These are phyloP conservation scores for Biscutella auriculata DNA, from an alignment of 441 rosid species.

Conservation along the genomic window DNA sequence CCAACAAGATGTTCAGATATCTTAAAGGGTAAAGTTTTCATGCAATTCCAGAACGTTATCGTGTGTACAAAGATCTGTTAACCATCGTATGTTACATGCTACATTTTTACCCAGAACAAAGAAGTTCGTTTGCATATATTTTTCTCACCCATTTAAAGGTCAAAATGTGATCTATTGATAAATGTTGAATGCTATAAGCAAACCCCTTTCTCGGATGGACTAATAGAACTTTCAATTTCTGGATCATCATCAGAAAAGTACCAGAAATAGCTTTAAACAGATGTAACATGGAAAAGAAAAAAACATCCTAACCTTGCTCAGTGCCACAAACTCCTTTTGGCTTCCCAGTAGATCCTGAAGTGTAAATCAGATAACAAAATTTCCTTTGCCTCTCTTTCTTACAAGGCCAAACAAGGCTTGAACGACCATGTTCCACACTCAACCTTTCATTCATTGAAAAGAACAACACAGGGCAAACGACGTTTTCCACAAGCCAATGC, in stretches of 20 bases:
- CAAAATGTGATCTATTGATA: neutral
- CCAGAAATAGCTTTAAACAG: neutral
- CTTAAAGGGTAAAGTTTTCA: neutral
- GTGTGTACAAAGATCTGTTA: neutral
- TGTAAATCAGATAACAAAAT: conserved; percentile 77
- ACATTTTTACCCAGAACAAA: neutral
- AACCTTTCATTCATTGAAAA: conserved; percentile 40
- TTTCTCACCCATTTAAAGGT: neutral
- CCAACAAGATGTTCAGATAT: neutral
- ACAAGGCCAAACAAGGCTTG: conserved; percentile 45
- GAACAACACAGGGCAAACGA: conserved; percentile 30
- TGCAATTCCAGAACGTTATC: neutral
- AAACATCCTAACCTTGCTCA: conserved; percentile 47
- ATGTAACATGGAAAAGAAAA: neutral
- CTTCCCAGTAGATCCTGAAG: conserved; percentile 84
- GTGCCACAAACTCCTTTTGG: conserved; percentile 94
- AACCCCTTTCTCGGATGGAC: neutral
- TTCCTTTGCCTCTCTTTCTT: conserved; percentile 28
- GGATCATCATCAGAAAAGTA: neutral
- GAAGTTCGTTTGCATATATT: neutral
- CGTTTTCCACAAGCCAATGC: conserved; percentile 39
- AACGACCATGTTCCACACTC: neutral
- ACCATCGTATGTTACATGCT: neutral
- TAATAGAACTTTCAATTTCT: neutral
- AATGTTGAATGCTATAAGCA: neutral